Conservation (phyloP, 176 grass and related monocot genomes). For the Leersia perrieri region DNA sequence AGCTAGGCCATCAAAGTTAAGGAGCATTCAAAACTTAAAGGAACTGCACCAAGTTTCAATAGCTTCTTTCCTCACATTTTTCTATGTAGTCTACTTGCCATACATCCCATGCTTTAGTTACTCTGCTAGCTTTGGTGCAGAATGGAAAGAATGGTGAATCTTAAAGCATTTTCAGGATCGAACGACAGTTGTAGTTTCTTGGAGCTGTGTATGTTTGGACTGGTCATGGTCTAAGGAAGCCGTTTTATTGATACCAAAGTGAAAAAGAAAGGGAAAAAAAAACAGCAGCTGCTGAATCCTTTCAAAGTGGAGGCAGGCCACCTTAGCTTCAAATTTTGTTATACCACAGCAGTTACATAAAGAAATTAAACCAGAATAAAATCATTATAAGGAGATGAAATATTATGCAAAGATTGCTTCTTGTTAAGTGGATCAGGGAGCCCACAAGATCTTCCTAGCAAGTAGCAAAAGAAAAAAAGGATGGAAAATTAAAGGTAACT, state of each 20-base stretch:
- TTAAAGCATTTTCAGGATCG: slow-evolving; percentile 39
- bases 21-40: slow-evolving; percentile 52
- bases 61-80: slow-evolving; percentile 45
- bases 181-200: slow-evolving; percentile 27
- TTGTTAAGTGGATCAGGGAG: slow-evolving; percentile 41
- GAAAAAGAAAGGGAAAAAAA: slow-evolving; percentile 19
- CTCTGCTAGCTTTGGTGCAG: slow-evolving; percentile 28
- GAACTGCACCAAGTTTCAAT: slow-evolving; percentile 37
- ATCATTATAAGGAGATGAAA: slow-evolving; percentile 30
- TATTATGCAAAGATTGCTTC: slow-evolving; percentile 37
- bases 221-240: slow-evolving; percentile 53
- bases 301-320: slow-evolving; percentile 31
- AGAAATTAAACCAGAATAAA: slow-evolving; percentile 5
- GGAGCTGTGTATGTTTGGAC: slow-evolving; percentile 18
- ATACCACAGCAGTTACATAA: slow-evolving; percentile 17
- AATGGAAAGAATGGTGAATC: slow-evolving; percentile 43
- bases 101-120: slow-evolving; percentile 44
- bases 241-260: slow-evolving; percentile 45
- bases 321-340: slow-evolving; percentile 26
- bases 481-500: slow-evolving; percentile 34
- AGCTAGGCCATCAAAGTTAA: slow-evolving; percentile 38
- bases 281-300: slow-evolving; percentile 28
- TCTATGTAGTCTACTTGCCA: slow-evolving; percentile 30
- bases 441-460: slow-evolving; percentile 44
- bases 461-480: slow-evolving; percentile 41